These are phyloP conservation scores for Entonaema liquescens DNA, from an alignment of 495 filamentous ascomycete species.

Conservation along the genomic window DNA sequence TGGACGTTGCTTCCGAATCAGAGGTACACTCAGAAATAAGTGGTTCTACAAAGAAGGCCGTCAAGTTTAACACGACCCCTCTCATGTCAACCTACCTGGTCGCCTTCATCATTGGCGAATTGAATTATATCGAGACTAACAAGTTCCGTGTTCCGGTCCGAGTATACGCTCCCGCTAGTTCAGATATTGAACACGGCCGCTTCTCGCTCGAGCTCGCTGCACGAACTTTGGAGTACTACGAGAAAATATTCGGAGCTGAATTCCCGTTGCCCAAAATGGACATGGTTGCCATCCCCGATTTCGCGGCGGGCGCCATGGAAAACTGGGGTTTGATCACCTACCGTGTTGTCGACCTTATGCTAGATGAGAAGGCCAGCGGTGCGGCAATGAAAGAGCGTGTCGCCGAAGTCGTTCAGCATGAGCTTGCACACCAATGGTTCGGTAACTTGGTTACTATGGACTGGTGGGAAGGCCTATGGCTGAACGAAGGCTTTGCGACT, in stretches of 20 bases:
- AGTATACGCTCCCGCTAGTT: slow-evolving; percentile 71
- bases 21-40: slow-evolving; percentile 64
- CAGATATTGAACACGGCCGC: slow-evolving; percentile 70
- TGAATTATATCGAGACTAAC: slow-evolving; percentile 78
- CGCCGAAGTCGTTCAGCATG: slow-evolving; percentile 94
- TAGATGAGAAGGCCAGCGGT: slow-evolving; percentile 90
- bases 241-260: slow-evolving; percentile 75
- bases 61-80: slow-evolving; percentile 77
- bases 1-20: slow-evolving; percentile 75
- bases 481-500: slow-evolving; percentile 98
- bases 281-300: slow-evolving; percentile 97
- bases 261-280: slow-evolving; percentile 91
- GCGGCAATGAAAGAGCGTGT: slow-evolving; percentile 93
- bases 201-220: slow-evolving; percentile 76
- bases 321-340: slow-evolving; percentile 99
- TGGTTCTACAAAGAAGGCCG: slow-evolving; percentile 69
- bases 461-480: slow-evolving; percentile 98
- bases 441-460: slow-evolving; percentile 99
- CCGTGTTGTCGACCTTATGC: slow-evolving; percentile 87
- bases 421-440: slow-evolving; percentile 99
- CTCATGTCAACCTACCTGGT: slow-evolving; percentile 82
- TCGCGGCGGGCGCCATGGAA: slow-evolving; percentile 95
- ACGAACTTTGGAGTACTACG: slow-evolving; percentile 74
- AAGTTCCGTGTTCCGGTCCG: slow-evolving; percentile 77
- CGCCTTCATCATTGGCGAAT: slow-evolving; percentile 78